Base-by-base conservation (phyloP, 2,329 filamentous ascomycete genomes). In the Ascochyta pisi region DNA sequence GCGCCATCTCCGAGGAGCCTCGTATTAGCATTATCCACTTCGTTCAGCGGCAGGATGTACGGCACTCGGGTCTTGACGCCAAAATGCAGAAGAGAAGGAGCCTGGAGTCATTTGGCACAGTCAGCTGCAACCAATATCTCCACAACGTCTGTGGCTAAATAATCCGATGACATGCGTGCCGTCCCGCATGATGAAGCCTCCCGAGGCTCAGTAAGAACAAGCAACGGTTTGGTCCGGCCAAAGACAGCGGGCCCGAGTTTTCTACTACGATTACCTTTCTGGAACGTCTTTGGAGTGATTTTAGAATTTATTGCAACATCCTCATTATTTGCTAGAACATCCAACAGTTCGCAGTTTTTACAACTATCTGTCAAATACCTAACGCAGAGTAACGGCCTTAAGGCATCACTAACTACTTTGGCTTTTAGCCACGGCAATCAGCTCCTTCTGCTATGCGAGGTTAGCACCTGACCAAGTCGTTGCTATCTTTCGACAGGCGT, bases 151-250 rank as follows among this genome's bases (percentile, higher is more conserved):
- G 16, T 50, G 53, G 33, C 37, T 37, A 22, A 26, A 38, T 6
- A n/a, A 47, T 22, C 53, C 53, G 37, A 56, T 23, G 31, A 42
- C 42, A 51, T 43, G 53, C 53, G 53, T 40, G 53, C 53, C 47
- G 47, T 56, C 48, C 53, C 53, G 53, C 42, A 29, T 51, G 29
- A 15, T 44, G 13, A 47, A 43, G 38, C 41, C 33, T 47, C 19
- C 24, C 24, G 42, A 37, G 41, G 31, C 16, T 47, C 34, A 19
- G 31, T 24, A 38, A 31, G 41, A 45, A 19, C 22, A 39, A 38
- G 47, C 47, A 16, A 37, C n/a, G n/a, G 15, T 43, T 23, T 29
- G 43, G 47, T 39, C 35, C 41, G 16, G 23, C 37, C 34, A 39
- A 16, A 35, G 22, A 40, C 15, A 6, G 27, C 31, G 45, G 37